phyloP scores from a whole-genome alignment of 2,329 filamentous ascomycete genomes.

The Alternaria dauci region DNA sequence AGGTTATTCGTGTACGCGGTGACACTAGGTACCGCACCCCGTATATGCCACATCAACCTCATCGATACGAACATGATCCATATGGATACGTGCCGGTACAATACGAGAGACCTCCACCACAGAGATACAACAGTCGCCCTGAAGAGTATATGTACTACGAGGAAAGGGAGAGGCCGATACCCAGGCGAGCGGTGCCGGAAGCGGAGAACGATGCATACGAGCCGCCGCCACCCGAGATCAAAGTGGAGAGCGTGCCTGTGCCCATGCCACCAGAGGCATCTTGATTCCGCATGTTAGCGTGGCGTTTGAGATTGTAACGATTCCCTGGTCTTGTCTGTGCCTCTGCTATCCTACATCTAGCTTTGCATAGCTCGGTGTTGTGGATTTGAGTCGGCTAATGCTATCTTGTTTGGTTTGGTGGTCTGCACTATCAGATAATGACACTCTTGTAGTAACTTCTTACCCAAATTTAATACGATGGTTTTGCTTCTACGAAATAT shows the following conservation, averaged over 20 bases:
- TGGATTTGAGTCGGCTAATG: background rate
- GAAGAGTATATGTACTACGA: constrained; percentile 46
- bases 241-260: constrained; percentile 34
- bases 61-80: constrained; percentile 40
- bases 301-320: background rate
- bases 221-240: constrained; percentile 34
- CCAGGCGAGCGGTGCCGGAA: constrained; percentile 26
- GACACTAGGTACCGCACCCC: constrained; percentile 25
- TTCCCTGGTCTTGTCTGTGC: background rate
- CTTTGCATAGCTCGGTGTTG: constrained; percentile 2
- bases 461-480: background rate
- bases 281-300: background rate
- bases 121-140: constrained; percentile 35
- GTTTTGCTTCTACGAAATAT: background rate
- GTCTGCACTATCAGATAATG: background rate
- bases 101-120: constrained; percentile 39
- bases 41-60: constrained; percentile 25
- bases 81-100: constrained; percentile 42
- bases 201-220: constrained; percentile 40
- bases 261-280: constrained; percentile 21
- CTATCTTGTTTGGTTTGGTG: background rate
- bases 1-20: constrained; percentile 43
- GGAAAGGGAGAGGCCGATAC: constrained; percentile 36
- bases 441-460: background rate
- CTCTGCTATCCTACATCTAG: background rate